phyloP scores from a whole-genome alignment of 345 rosid genomes.

The Crucihimalaya himalaica region DNA sequence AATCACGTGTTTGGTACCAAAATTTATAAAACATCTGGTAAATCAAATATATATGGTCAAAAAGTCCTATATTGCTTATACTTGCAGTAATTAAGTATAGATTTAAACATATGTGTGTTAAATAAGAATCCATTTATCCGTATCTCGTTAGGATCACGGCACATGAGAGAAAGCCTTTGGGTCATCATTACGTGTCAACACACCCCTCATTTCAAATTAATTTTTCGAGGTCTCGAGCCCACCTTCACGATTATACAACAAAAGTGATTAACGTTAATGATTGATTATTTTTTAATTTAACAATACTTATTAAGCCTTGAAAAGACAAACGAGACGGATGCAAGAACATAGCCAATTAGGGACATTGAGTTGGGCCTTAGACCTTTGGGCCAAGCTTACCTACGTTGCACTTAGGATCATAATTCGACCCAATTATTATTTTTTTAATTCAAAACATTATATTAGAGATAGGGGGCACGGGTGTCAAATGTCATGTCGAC shows the following conservation, averaged over 20 bases:
- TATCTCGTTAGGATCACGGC: constrained; percentile 40
- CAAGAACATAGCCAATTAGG: background rate
- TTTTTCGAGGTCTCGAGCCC: constrained; percentile 33
- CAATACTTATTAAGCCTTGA: background rate
- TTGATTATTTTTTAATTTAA: background rate
- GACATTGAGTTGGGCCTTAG: background rate
- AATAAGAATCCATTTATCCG: constrained; percentile 5
- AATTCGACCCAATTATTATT: background rate
- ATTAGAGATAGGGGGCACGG: background rate
- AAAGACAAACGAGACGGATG: background rate
- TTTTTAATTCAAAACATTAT: background rate
- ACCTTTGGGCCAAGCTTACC: background rate
- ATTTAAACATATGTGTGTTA: background rate
- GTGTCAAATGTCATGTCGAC: constrained; percentile 14
- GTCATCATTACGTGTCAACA: constrained; percentile 39
- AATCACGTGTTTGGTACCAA: constrained; percentile 22
- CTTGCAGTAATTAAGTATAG: too few species aligned
- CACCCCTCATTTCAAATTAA: constrained; percentile 10
- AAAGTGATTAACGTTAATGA: constrained; percentile 5
- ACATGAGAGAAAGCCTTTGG: constrained; percentile 33
- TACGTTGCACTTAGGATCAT: background rate
- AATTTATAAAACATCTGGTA: background rate
- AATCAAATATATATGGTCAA: too few species aligned
- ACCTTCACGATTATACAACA: constrained; percentile 14
- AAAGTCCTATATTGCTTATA: constrained; percentile 20